phyloP scores from a whole-genome alignment of 2,329 filamentous ascomycete species.

The Stagonosporopsis chrysanthemi region DNA sequence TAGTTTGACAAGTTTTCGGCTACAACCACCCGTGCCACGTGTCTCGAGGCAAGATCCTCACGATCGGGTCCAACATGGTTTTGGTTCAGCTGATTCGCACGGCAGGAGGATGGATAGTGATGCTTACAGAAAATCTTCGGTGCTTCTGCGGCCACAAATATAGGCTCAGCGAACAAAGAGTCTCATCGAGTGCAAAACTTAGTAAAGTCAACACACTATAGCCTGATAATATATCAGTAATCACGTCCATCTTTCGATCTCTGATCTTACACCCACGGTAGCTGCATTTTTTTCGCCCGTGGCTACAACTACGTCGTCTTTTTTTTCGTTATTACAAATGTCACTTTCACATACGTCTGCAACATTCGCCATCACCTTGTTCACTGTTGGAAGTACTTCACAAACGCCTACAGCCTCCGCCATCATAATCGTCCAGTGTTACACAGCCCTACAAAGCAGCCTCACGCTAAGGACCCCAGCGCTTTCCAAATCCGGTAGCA shows the following conservation, averaged over 20 bases:
- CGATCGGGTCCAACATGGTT: neutral
- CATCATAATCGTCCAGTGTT: neutral
- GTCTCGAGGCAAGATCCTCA: neutral
- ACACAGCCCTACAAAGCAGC: constrained; percentile 2
- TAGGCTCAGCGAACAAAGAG: neutral
- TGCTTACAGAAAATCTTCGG: neutral
- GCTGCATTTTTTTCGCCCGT: too few species aligned
- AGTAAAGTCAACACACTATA: neutral
- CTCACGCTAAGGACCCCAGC: neutral
- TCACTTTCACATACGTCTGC: too few species aligned
- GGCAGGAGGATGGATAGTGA: too few species aligned
- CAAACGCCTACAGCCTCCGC: neutral
- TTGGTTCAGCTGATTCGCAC: neutral
- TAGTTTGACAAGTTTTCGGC: neutral
- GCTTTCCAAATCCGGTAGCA: constrained; percentile 7
- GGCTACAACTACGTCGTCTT: too few species aligned
- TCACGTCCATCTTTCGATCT: neutral
- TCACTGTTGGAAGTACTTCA: neutral
- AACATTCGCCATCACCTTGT: too few species aligned
- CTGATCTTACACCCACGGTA: too few species aligned
- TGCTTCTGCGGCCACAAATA: neutral
- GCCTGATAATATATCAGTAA: neutral
- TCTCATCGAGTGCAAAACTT: too few species aligned
- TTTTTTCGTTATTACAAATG: too few species aligned
- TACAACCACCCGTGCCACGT: neutral